phyloP scores from a whole-genome alignment of 78 protist genomes.

The Salpingoeca rosetta region DNA sequence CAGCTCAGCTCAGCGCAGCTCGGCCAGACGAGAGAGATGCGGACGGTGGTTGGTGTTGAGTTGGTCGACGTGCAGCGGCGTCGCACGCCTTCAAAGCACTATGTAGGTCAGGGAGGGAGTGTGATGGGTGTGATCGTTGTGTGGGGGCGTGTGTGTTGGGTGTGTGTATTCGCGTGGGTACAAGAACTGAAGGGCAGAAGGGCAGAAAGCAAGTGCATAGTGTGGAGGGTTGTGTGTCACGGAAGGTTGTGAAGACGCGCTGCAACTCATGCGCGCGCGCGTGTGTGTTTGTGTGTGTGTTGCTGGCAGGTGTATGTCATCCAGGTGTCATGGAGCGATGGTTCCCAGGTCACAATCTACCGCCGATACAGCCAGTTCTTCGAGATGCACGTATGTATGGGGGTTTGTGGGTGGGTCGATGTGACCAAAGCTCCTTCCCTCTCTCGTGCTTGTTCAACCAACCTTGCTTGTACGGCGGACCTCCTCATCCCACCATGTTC shows the following conservation, averaged over 20 bases:
- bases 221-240: too few relatives aligned
- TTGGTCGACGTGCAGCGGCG: neutral
- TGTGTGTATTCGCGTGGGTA: neutral
- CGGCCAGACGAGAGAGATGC: too few relatives aligned
- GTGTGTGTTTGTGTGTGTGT: neutral
- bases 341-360: neutral
- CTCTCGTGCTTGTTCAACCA: neutral
- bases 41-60: too few relatives aligned
- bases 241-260: too few relatives aligned
- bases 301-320: slow-evolving; percentile 3
- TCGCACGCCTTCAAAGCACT: neutral
- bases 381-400: neutral
- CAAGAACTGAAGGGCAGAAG: neutral
- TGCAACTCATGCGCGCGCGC: neutral
- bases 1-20: too few relatives aligned
- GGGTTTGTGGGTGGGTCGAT: neutral
- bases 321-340: neutral
- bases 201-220: neutral
- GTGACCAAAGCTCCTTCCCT: neutral
- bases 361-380: slow-evolving; percentile 4
- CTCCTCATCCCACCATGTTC: neutral
- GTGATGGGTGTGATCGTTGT: neutral
- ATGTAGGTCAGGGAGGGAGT: neutral
- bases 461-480: neutral
- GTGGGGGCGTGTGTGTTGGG: neutral